Conservation (phyloP, 2,329 filamentous ascomycete genomes). For the Aspergillus sp. region DNA sequence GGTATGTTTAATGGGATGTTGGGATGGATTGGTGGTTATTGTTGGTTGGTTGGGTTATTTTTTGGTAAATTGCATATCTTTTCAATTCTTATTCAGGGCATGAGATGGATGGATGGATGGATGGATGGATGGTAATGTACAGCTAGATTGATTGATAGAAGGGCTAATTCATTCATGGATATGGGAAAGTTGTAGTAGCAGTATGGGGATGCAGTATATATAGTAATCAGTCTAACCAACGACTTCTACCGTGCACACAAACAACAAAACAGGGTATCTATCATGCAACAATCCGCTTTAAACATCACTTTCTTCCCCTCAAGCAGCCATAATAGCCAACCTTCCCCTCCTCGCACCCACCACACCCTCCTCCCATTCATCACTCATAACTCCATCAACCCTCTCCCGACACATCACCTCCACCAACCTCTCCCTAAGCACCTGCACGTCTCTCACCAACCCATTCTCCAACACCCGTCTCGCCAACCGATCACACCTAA, state of each 20-base stretch:
- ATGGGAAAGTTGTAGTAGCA: no score
- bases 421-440: constrained; percentile 30
- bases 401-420: constrained; percentile 25
- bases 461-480: constrained; percentile 31
- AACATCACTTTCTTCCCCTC: not conserved
- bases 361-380: constrained; percentile 1
- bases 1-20: not conserved
- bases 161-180: no score
- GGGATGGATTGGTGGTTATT: not conserved
- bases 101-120: not conserved
- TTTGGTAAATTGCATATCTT: not conserved
- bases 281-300: constrained; percentile 8
- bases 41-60: not conserved
- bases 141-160: not conserved
- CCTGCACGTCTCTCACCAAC: constrained; percentile 28
- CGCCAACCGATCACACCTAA: constrained; percentile 32
- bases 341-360: constrained; percentile 10
- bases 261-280: constrained; percentile 8
- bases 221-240: not conserved
- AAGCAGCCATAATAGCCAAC: constrained; percentile 35
- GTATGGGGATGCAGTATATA: not conserved
- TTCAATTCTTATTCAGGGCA: not conserved
- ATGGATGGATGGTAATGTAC: not conserved
- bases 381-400: not conserved
- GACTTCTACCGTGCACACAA: constrained; percentile 13